Conservation (phyloP, 1,139 yeast genomes). For the Zygosaccharomyces pseudobailii region DNA sequence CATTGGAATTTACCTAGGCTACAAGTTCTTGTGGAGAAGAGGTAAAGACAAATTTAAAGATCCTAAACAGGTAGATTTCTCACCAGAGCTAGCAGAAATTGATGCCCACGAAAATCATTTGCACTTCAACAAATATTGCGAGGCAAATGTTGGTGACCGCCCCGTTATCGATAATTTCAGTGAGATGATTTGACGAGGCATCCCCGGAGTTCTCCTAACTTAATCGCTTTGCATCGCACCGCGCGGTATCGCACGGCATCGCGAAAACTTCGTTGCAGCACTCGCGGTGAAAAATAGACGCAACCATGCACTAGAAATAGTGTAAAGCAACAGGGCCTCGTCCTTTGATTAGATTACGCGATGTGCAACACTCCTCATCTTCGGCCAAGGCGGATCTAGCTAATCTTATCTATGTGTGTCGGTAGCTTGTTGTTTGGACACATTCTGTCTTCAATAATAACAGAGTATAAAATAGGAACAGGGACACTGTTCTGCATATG, state of each 20-base stretch:
- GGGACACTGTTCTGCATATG: too few species aligned
- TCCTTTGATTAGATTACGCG: not conserved
- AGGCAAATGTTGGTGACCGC: constrained; percentile 1
- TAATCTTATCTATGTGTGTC: not conserved
- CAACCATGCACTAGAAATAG: not conserved
- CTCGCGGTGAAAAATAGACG: not conserved
- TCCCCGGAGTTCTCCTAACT: not conserved
- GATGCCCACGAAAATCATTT: constrained; percentile 46
- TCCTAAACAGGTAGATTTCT: constrained; percentile 51
- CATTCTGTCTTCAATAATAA: not conserved
- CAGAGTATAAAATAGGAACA: not conserved
- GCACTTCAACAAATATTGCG: constrained; percentile 18
- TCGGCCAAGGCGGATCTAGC: not conserved
- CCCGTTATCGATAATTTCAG: not conserved
- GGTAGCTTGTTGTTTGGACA: not conserved
- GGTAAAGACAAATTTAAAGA: constrained; percentile 46
- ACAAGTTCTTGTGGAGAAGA: constrained; percentile 47
- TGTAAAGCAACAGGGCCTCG: not conserved
- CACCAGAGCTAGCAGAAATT: constrained; percentile 51
- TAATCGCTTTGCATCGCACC: not conserved
- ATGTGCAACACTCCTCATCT: not conserved
- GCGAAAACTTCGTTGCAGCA: not conserved
- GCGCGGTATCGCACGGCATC: not conserved
- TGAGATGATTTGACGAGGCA: not conserved
- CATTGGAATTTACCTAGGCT: constrained; percentile 49